Evolutionary conservation across 2,329 filamentous ascomycete species (phyloP), one percentile per base, ranked within the genome.

Genomic region (Penicillium sp.): DNA sequence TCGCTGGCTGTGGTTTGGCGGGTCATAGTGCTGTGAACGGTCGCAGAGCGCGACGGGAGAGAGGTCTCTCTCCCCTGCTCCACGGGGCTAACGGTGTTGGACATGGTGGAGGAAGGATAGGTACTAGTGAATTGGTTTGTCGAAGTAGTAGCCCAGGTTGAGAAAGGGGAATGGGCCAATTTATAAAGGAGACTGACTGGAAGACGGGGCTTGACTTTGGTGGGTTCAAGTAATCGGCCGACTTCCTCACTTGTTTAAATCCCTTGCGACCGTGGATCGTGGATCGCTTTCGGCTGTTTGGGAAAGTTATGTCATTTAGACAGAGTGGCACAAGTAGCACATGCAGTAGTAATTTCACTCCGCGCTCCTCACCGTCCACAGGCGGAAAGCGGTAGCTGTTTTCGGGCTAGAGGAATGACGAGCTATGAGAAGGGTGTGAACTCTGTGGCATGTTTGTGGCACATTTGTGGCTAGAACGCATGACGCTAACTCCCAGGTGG

Each of bases 1-100:
- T 72, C 69, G 41, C 66, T 70, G 46, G 63, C 49, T 3, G 67
- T 66, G 1, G 60, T 63, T 6, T 64, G 62, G n/a, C 64, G 64
- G 39, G 64, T 66, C 27, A 61, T 52, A 36, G 48, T 55, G 39
- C 66, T 69, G 45, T 55, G 57, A 39, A 67, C 46, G 5, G 66
- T 69, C 4, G 45, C 54, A n/a, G 66, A 64, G 40, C 67, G 67
- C 40, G 60, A 56, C 9, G 67, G 66, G 48, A 70, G 29, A 32
- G 29, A 32, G 29, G 7, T 61, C 47, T 52, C 63, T 35, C 48
- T 61, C 47, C 52, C 63, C 36, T 49, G 25, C 29, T 65, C 62
- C 47, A 57, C 51, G 37, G 63, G 62, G 53, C 62, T 66, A 26
- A 48, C 54, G 6, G 59, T 43, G 4, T 60, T 54, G 34, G 65